phyloP scores from a whole-genome alignment of 2,329 filamentous ascomycete genomes.

The Colletotrichum neosansevieriae region DNA sequence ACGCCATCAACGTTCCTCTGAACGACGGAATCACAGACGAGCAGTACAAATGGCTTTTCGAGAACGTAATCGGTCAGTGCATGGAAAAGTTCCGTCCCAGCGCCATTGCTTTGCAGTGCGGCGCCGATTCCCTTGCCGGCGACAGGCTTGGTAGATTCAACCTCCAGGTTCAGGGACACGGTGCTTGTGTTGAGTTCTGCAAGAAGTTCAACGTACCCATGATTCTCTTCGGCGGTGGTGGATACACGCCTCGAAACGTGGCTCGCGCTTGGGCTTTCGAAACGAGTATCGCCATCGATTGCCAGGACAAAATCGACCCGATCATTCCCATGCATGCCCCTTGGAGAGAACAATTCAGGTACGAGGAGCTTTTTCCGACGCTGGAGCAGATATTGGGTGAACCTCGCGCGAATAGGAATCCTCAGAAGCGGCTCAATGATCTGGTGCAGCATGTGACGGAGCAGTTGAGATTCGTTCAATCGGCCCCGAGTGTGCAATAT shows the following conservation, averaged over 20 bases:
- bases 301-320: slow-evolving; percentile 75
- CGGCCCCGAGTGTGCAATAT: slow-evolving; percentile 89
- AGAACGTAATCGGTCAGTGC: slow-evolving; percentile 81
- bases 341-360: slow-evolving; percentile 87
- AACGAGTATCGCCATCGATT: slow-evolving; percentile 88
- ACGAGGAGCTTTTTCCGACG: slow-evolving; percentile 86
- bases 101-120: slow-evolving; percentile 94
- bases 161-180: slow-evolving; percentile 94
- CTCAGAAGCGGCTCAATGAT: slow-evolving; percentile 77
- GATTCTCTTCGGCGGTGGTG: slow-evolving; percentile 92
- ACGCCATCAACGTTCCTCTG: slow-evolving; percentile 90
- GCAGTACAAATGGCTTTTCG: slow-evolving; percentile 88
- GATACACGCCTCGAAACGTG: slow-evolving; percentile 96
- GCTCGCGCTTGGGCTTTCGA: slow-evolving; percentile 97
- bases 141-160: slow-evolving; percentile 97
- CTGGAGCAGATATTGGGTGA: slow-evolving; percentile 79
- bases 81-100: slow-evolving; percentile 87
- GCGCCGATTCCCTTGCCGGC: slow-evolving; percentile 92
- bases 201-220: slow-evolving; percentile 85
- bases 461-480: slow-evolving; percentile 86
- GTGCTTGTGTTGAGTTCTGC: slow-evolving; percentile 89
- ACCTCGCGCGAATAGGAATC: slow-evolving; percentile 81
- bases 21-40: slow-evolving; percentile 92
- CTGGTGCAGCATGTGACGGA: slow-evolving; percentile 84
- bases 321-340: slow-evolving; percentile 84